Base-by-base conservation (phyloP, 23 red algal genomes). In the Agarophyton chilense region DNA sequence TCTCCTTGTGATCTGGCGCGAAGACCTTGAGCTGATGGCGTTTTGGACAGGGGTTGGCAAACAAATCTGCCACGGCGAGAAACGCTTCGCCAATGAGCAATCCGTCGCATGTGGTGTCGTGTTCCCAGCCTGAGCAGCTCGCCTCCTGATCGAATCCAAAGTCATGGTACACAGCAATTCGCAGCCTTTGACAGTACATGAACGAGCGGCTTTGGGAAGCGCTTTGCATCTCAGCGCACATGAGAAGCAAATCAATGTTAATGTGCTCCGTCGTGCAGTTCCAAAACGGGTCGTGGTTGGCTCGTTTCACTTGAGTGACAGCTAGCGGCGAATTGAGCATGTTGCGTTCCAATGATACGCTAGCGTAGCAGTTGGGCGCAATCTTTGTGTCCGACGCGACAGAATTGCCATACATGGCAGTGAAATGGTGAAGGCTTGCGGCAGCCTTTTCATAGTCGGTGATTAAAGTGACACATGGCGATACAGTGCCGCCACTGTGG, bases 51-150 rank as follows among this genome's bases (percentile, higher is more conserved):
- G 68, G 68, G 10, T 74, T 25, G 47, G 40, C 38, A 43, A 74
- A 74, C 14, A 74, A 43, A 29, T 74, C 68, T 24, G 29, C 68
- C 18, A 74, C 40, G 12, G 68, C 43, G 0, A 74, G 38, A 26
- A 74, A 74, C 2, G 68, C 68, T 18, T 74, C 68, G 19, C 68
- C 68, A 12, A 74, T 74, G 24, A 74, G 41, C 38, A 74, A 47
- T 1, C 68, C 68, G 8, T 74, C 43, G 8, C 40, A 0, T 0
- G 68, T 2, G 6, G 10, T 16, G 24, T 74, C 43, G 21, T 17
- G 40, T 2, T 2, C 11, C 68, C 68, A 74, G 18, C 4, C 68
- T 1, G 40, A 46, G 68, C 6, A 24, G n/a, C n/a, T 19, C 19
- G 68, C 68, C 0, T 74, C 43, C 68, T 74, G 38, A 1, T 25